Evolutionary conservation across 2,329 filamentous ascomycete genomes (phyloP), one percentile per base, ranked within the genome.

Genomic region (Pyrenophora graminea): DNA sequence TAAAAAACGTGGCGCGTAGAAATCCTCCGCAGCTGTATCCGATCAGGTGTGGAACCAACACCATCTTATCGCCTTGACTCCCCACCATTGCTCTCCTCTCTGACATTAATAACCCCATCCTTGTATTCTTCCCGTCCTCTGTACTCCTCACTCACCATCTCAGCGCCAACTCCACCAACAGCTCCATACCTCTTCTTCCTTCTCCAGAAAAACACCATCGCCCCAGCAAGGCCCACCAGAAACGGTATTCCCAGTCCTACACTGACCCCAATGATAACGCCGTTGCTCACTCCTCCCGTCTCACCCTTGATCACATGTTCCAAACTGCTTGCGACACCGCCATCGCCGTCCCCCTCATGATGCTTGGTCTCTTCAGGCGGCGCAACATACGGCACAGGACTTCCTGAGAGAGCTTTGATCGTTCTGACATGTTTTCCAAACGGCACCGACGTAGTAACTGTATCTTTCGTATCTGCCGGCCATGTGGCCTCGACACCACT

Each of bases 241-340:
- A 75, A 56, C 0, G 77, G 74, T 0, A 79, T 64, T 1, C 77
- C 78, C 8, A 79, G 43, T 0, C 80, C 80, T 1, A 82, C 74
- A 34, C 73, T 75, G 1, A 82, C 61, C 3, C 81, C 80, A 21
- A 82, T 71, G 38, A 82, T 77, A 30, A 81, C 45, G 18, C 74
- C 75, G 25, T 76, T 79, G n/a, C 70, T 71, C 2, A 76, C 71
- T 0, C 77, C 74, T 1, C 64, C 51, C 1, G 67, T 64, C 25
- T 64, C 54, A 2, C 10, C 27, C 4, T 30, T 30, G 10, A 13
- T 7, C 10, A 5, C 27, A 30, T 30, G 8, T 12, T 30, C 9
- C 7, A 30, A 4, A 0, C 61, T 67, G 4, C 71, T 49, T 0
- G 71, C 19, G 6, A 21, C 21, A 19, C 40, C 15, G 10, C 51